Evolutionary conservation across 495 filamentous ascomycete species (phyloP).

Genomic region (Penicillium silybi): DNA sequence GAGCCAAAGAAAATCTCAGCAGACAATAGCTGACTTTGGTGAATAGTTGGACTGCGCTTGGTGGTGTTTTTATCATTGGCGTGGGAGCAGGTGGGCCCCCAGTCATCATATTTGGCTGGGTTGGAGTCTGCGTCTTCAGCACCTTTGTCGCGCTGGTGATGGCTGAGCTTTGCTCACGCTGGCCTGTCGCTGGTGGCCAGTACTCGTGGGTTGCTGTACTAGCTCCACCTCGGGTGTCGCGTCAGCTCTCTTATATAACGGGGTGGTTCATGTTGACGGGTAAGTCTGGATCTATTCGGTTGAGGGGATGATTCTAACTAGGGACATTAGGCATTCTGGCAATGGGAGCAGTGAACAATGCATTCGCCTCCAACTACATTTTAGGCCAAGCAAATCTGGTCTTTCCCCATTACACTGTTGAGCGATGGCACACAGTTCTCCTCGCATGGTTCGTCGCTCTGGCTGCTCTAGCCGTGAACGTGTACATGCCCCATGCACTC

Average conservation of each 20-base stretch:
- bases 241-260: slow-evolving; percentile 32
- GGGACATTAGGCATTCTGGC: slow-evolving; percentile 16
- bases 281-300: not conserved
- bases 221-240: slow-evolving; percentile 33
- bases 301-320: not conserved
- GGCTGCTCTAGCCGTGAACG: slow-evolving; percentile 35
- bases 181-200: slow-evolving; percentile 39
- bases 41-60: slow-evolving; percentile 40
- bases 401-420: slow-evolving; percentile 42
- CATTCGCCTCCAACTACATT: slow-evolving; percentile 48
- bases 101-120: slow-evolving; percentile 40
- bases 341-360: slow-evolving; percentile 53
- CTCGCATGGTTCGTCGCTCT: slow-evolving; percentile 42
- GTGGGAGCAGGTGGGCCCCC: slow-evolving; percentile 44
- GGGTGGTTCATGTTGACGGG: slow-evolving; percentile 36
- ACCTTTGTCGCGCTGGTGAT: slow-evolving; percentile 17
- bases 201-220: slow-evolving; percentile 44
- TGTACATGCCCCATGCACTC: slow-evolving; percentile 42
- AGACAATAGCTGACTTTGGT: no score
- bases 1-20: not conserved
- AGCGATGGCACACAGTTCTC: slow-evolving; percentile 51
- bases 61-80: slow-evolving; percentile 44
- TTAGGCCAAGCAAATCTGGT: slow-evolving; percentile 48
- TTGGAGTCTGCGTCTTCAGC: not conserved
- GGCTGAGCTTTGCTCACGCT: slow-evolving; percentile 45